These are phyloP conservation scores for Oryza nivara DNA, from an alignment of 176 grass and related monocot genomes.

Conservation along the genomic window DNA sequence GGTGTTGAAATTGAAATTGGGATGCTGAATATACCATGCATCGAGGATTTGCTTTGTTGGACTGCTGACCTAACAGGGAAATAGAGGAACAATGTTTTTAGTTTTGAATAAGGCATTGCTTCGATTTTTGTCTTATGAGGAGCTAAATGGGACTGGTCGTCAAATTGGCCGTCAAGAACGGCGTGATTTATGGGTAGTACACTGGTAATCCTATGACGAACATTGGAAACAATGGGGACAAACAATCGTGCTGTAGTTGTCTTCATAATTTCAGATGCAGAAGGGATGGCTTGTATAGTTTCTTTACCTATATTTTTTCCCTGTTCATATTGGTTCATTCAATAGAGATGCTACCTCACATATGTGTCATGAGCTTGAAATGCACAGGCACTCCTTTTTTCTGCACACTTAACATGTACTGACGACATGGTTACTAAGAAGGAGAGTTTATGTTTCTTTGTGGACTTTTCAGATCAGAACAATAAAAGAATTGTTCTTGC, in stretches of 20 bases:
- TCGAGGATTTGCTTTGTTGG: not conserved
- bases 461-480: constrained; percentile 82
- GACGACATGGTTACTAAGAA: constrained; percentile 6
- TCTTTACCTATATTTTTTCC: constrained; percentile 5
- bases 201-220: not conserved
- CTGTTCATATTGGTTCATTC: not conserved
- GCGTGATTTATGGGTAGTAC: not conserved
- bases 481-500: constrained; percentile 99
- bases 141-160: not conserved
- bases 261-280: not conserved
- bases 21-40: not conserved
- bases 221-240: not conserved
- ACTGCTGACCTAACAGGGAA: not conserved
- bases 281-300: not conserved
- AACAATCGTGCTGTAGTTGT: not conserved
- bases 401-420: constrained; percentile 9
- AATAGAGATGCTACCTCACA: constrained; percentile 20
- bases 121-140: constrained; percentile 15
- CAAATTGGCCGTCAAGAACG: not conserved
- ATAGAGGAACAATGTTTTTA: not conserved
- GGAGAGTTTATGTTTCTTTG: constrained; percentile 29
- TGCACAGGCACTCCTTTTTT: constrained; percentile 23
- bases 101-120: not conserved
- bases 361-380: constrained; percentile 14
- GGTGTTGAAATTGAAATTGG: not conserved